Conservation (phyloP, 257 asterid species). For the Haberlea rhodopensis region DNA sequence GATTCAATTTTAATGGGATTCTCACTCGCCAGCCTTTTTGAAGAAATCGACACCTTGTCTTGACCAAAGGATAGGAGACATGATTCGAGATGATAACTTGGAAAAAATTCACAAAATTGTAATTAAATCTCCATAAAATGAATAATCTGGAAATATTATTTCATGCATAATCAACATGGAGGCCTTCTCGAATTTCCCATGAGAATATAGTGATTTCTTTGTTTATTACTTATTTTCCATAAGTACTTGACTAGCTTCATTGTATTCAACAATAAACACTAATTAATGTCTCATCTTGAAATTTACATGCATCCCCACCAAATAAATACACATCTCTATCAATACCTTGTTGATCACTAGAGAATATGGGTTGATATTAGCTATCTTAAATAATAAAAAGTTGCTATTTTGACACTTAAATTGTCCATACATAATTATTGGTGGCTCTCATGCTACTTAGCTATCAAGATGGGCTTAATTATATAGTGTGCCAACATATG, state of each 20-base stretch:
- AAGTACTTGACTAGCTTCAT: too few relatives aligned
- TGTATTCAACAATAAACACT: too few relatives aligned
- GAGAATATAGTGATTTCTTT: not conserved
- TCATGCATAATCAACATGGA: not conserved
- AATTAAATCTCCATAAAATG: too few relatives aligned
- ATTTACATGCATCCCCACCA: not conserved
- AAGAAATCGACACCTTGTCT: constrained; percentile 50
- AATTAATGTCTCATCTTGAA: too few relatives aligned
- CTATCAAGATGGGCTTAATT: constrained; percentile 24
- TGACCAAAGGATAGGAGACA: constrained; percentile 39
- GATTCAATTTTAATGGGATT: too few relatives aligned
- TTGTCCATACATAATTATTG: constrained; percentile 35
- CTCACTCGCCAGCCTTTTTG: constrained; percentile 44
- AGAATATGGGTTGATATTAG: not conserved
- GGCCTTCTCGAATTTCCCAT: not conserved
- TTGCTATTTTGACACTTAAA: constrained; percentile 27
- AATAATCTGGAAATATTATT: too few relatives aligned
- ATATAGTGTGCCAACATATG: constrained; percentile 28
- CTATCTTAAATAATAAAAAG: not conserved
- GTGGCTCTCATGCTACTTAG: constrained; percentile 9
- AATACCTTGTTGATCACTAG: not conserved
- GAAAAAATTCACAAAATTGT: not conserved
- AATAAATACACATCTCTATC: not conserved
- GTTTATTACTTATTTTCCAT: too few relatives aligned
- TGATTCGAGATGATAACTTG: constrained; percentile 15